Evolutionary conservation across 371 early-diverging fungal genomes (phyloP).

Genomic region (Nematocida sp.): DNA sequence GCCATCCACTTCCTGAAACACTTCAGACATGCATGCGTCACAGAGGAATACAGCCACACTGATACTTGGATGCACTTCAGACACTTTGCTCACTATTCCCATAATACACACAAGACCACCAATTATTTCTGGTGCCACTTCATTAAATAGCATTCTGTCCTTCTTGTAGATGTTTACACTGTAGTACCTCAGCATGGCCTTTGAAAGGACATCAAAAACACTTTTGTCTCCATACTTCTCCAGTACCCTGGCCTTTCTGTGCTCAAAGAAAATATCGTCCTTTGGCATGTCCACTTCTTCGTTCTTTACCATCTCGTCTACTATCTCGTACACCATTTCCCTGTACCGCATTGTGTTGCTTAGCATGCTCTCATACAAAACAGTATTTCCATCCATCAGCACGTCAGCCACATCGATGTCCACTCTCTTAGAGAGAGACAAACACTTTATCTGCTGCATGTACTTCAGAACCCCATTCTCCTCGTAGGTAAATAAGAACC

Average conservation of each 20-base stretch:
- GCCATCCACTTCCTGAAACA: conserved; percentile 78
- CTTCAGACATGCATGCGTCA: conserved; percentile 88
- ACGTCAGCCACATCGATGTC: conserved; percentile 59
- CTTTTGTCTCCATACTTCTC: conserved; percentile 57
- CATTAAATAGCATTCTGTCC: conserved; percentile 67
- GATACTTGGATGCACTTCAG: conserved; percentile 85
- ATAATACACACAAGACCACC: conserved; percentile 80
- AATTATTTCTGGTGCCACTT: conserved; percentile 72
- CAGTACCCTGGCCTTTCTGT: conserved; percentile 59
- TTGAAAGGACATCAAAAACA: conserved; percentile 55
- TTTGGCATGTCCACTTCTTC: conserved; percentile 53
- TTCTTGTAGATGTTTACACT: conserved; percentile 26
- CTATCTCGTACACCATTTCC: conserved; percentile 56
- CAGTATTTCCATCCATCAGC: conserved; percentile 58
- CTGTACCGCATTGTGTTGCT: conserved; percentile 60
- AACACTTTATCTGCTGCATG: conserved; percentile 42
- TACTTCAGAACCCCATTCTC: conserved; percentile 58
- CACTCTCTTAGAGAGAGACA: conserved; percentile 25
- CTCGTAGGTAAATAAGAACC: conserved; percentile 63
- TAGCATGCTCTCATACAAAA: conserved; percentile 51
- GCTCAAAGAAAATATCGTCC: conserved; percentile 62
- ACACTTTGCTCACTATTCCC: conserved; percentile 87
- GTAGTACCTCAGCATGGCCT: conserved; percentile 60
- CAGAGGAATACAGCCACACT: conserved; percentile 84
- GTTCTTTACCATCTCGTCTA: conserved; percentile 61